Percentiles rank a stretch among this genome's conserved stretches.
Evolutionary conservation across 768 basidiomycete species (phyloP).

Genomic region (Amanita muscaria): DNA sequence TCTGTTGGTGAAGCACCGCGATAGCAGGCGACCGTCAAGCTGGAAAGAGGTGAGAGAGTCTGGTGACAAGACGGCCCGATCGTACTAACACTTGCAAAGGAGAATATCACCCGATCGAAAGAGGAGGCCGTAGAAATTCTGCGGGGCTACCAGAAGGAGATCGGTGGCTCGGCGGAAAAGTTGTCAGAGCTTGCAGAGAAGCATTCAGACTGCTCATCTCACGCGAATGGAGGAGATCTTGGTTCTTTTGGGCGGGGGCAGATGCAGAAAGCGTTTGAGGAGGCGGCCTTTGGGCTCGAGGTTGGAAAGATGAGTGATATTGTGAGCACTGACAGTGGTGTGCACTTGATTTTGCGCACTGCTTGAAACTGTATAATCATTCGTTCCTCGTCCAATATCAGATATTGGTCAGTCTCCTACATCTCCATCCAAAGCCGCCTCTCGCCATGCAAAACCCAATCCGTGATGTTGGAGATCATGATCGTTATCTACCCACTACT

Average conservation of each 20-base stretch:
- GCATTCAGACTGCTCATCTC: slow-evolving; percentile 89
- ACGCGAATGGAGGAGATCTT: slow-evolving; percentile 76
- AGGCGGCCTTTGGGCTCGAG: slow-evolving; percentile 65
- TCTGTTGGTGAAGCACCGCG: slow-evolving; percentile 85
- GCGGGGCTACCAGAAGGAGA: slow-evolving; percentile 49
- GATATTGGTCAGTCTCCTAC: too few species aligned
- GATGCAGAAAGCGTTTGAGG: slow-evolving; percentile 99
- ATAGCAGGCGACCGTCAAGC: slow-evolving; percentile 68
- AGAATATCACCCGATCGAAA: slow-evolving; percentile 75
- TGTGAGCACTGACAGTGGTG: slow-evolving; percentile 87
- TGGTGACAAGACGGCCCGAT: slow-evolving; percentile 1
- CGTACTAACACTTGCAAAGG: slow-evolving; percentile 29
- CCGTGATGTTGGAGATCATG: too few species aligned
- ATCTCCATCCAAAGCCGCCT: too few species aligned
- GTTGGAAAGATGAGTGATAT: slow-evolving; percentile 75
- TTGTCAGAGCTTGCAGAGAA: slow-evolving; percentile 69
- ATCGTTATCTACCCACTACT: too few species aligned
- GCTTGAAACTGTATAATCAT: slow-evolving; percentile 17
- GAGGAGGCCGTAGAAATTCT: slow-evolving; percentile 86
- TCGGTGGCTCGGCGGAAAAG: slow-evolving; percentile 44
- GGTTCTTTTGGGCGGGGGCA: slow-evolving; percentile 77
- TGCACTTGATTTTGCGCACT: slow-evolving; percentile 88
- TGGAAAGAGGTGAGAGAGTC: slow-evolving; percentile 67
- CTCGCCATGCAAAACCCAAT: too few species aligned
- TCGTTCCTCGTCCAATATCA: too few species aligned